Evolutionary conservation across 495 filamentous ascomycete species (phyloP).

Genomic region (Xanthoparmelia taractica): DNA sequence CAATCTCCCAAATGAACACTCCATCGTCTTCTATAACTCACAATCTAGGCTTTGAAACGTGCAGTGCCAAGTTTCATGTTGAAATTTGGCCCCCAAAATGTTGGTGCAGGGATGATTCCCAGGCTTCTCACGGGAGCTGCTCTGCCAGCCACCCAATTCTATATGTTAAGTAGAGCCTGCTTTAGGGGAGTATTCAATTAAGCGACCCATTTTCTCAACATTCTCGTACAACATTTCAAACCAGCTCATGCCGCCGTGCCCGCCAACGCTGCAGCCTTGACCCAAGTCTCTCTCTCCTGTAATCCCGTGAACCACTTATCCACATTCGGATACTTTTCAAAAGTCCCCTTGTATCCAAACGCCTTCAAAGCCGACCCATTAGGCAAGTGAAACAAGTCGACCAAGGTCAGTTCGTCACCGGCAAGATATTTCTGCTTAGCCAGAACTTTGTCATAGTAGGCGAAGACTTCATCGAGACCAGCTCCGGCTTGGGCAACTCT

Average conservation of each 20-base stretch:
- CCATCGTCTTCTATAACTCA: background rate
- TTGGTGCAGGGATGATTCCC: no score
- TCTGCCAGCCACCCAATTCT: no score
- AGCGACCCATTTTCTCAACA: no score
- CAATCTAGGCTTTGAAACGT: background rate
- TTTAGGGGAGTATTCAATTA: no score
- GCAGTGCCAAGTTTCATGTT: background rate
- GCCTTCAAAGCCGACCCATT: constrained; percentile 18
- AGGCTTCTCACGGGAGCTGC: no score
- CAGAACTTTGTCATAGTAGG: constrained; percentile 27
- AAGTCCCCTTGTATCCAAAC: constrained; percentile 18
- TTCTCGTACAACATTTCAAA: no score
- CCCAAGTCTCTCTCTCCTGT: constrained; percentile 20
- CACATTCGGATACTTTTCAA: constrained; percentile 19
- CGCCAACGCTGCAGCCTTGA: constrained; percentile 14
- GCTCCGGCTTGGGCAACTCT: constrained; percentile 16
- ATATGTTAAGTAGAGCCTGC: no score
- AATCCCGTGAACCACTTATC: constrained; percentile 15
- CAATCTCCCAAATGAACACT: background rate
- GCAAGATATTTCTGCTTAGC: constrained; percentile 30
- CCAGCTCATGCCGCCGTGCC: constrained; percentile 14
- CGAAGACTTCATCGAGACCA: constrained; percentile 21
- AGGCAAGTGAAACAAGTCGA: constrained; percentile 28
- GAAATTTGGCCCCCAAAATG: no score
- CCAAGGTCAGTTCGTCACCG: constrained; percentile 29